Conservation (phyloP, 305 asterid species). For the Solanum chacoense region DNA sequence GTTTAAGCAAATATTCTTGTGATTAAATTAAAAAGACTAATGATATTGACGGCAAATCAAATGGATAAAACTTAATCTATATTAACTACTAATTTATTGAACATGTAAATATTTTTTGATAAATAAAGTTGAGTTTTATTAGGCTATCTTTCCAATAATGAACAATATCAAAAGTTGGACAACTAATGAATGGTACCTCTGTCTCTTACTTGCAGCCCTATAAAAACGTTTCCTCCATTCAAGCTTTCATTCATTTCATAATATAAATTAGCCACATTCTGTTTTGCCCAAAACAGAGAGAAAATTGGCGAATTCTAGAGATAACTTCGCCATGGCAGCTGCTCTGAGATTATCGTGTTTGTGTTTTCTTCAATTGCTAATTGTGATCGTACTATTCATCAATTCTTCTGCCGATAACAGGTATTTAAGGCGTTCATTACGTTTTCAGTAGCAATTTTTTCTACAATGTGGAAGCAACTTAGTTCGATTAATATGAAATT, state of each 20-base stretch:
- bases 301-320: neutral
- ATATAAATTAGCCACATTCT: neutral
- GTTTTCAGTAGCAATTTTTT: neutral
- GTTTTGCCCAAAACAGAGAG: neutral
- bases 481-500: neutral
- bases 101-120: neutral
- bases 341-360: neutral
- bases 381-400: neutral
- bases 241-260: neutral
- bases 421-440: neutral
- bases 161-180: neutral
- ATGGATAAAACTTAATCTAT: neutral
- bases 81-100: neutral
- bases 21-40: neutral
- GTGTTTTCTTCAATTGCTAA: neutral
- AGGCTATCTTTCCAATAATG: neutral
- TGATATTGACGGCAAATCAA: neutral
- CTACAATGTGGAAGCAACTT: neutral
- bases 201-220: neutral
- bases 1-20: neutral
- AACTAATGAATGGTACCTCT: neutral
- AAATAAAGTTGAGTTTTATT: neutral
- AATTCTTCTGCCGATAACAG: neutral
- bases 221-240: neutral
- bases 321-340: neutral